Conservation (phyloP, 495 filamentous ascomycete genomes). For the Xylaria nigripes region DNA sequence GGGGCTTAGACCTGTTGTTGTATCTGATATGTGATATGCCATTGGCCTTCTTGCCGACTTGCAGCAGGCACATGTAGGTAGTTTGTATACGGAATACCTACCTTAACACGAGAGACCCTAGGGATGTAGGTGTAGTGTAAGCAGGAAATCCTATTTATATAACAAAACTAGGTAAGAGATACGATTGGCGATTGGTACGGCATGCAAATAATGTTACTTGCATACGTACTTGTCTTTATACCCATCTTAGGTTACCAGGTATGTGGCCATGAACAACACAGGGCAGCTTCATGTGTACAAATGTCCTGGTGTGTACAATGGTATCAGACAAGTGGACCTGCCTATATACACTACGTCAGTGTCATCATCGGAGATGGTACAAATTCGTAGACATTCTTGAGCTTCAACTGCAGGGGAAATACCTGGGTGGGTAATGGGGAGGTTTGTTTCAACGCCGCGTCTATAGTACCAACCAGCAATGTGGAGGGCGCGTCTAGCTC, state of each 20-base stretch:
- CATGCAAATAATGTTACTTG: constrained; percentile 2
- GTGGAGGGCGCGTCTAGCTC: constrained; percentile 7
- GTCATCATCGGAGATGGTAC: background rate
- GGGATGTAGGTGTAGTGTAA: background rate
- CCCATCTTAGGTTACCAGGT: no score
- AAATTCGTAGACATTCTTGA: no score
- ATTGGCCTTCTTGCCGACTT: constrained; percentile 2
- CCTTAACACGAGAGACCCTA: background rate
- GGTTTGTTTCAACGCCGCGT: constrained; percentile 4
- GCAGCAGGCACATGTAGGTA: background rate
- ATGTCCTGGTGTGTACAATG: background rate
- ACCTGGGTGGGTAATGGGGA: constrained; percentile 1
- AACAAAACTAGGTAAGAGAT: background rate
- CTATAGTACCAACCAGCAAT: constrained; percentile 1
- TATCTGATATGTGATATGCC: background rate
- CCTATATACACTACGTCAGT: background rate
- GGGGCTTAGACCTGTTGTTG: constrained; percentile 6
- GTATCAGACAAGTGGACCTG: background rate
- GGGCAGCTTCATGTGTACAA: background rate
- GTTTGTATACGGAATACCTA: no score
- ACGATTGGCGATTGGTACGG: background rate
- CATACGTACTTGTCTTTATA: background rate
- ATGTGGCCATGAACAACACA: background rate
- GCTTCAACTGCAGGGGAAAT: constrained; percentile 4
- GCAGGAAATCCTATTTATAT: constrained; percentile 11